A percentile compares a stretch with the other conserved stretches of the same genome.
Conservation (phyloP, 257 asterid genomes). For the Euphrasia confusa region DNA sequence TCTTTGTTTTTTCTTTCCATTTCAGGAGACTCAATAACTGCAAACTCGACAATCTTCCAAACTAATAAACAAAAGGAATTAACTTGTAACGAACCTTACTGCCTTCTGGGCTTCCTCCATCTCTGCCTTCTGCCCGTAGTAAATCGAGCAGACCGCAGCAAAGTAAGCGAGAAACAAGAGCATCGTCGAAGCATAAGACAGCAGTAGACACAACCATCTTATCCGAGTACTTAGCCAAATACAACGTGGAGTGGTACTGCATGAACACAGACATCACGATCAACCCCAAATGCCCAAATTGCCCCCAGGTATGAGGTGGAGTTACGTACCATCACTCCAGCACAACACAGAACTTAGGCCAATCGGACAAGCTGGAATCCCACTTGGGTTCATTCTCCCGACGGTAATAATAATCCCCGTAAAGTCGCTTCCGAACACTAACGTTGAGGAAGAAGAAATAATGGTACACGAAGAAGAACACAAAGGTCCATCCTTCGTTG, state of each 20-base stretch:
- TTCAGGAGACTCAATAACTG: background rate
- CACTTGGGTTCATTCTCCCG: conserved; percentile 71
- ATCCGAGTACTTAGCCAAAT: conserved; percentile 91
- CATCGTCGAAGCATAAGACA: conserved; percentile 91
- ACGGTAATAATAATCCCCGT: conserved; percentile 68
- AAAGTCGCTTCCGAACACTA: conserved; percentile 62
- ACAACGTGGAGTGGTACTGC: conserved; percentile 78
- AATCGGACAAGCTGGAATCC: conserved; percentile 63
- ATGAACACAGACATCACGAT: conserved; percentile 48
- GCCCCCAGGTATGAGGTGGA: conserved; percentile 85
- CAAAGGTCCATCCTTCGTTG: conserved; percentile 96
- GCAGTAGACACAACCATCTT: too few species aligned
- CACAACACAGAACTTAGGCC: conserved; percentile 65
- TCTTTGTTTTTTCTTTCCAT: background rate
- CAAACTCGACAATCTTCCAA: background rate
- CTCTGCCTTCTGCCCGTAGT: conserved; percentile 71
- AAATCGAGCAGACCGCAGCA: conserved; percentile 51
- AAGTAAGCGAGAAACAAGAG: conserved; percentile 75
- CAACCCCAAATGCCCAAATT: conserved; percentile 61
- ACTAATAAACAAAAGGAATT: conserved; percentile 80
- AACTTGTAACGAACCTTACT: conserved; percentile 66
- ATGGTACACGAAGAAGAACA: conserved; percentile 84
- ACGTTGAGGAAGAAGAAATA: conserved; percentile 76
- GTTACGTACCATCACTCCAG: conserved; percentile 57
- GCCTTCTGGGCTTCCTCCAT: conserved; percentile 74